Base-by-base conservation (phyloP, 352 stramenopile genomes). In the Pythium aquatile region DNA sequence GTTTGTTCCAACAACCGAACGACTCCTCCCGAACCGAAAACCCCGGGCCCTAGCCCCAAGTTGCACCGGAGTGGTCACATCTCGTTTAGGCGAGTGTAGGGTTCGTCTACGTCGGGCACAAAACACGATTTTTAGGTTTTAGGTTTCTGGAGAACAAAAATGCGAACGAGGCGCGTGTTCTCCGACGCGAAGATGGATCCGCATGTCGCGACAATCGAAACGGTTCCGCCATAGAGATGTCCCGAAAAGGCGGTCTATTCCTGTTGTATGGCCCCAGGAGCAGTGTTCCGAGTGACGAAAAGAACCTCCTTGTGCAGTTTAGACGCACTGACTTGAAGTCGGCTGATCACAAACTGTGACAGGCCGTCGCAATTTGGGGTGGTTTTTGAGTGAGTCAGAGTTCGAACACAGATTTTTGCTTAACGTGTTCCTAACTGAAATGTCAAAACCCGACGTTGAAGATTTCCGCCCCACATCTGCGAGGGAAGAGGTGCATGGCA, bases 211-310 rank as follows among this genome's bases (percentile, higher is more conserved):
- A 51, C 44, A 24, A 29, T 51, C 44, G 44, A 51, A 51, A 51
- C 44, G 17, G 44, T 51, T 51, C 44, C 44, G 20, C 44, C 44
- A 51, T 51, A 30, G 44, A 32, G 44, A 8, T 51, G 44, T 51
- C 32, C 44, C 44, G 44, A 51, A 51, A 51, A 51, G 44, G 44
- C 44, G 44, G 44, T 29, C 7, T 51, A 51, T 51, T 51, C 44
- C 30, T 30, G 20, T 9, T 42, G 37, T 16, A 6, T 13, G 16
- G 37, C 37, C 5, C 10, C 37, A n/a, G 37, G 10, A 29, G 17
- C 29, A 30, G 17, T 51, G 44, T 29, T 51, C n/a, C 44, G 9
- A 51, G 40, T 28, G 40, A 17, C 40, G 40, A 47, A 10, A 24
- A 24, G 42, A 49, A 49, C 42, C 17, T 10, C 10, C n/a, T 48